Evolutionary conservation across 306 rosid species (phyloP).

Genomic region (Quercus agrifolia): DNA sequence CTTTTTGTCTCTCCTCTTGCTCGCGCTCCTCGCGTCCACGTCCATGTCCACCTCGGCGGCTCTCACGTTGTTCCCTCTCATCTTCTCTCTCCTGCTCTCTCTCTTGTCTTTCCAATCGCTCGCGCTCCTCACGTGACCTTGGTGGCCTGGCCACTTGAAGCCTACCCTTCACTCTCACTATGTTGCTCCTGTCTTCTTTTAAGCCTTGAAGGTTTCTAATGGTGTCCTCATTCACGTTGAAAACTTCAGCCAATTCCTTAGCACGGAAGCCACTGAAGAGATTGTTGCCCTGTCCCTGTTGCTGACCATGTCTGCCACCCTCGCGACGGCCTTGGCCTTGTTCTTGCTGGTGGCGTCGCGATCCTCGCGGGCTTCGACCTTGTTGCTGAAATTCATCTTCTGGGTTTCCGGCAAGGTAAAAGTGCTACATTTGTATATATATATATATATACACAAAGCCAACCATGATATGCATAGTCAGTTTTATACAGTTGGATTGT

Average conservation of each 20-base stretch:
- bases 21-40: too few relatives aligned
- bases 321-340: neutral
- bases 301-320: neutral
- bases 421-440: conserved; percentile 23
- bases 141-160: conserved; percentile 41
- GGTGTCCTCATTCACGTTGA: conserved; percentile 14
- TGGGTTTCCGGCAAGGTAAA: conserved; percentile 29
- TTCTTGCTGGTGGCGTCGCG: neutral
- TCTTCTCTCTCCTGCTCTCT: neutral
- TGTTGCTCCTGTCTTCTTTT: conserved; percentile 29
- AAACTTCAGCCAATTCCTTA: conserved; percentile 29
- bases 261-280: conserved; percentile 41
- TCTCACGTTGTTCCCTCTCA: neutral
- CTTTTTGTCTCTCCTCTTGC: too few relatives aligned
- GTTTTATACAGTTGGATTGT: too few relatives aligned
- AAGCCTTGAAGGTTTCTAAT: conserved; percentile 27
- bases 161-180: conserved; percentile 19
- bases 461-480: neutral
- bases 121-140: conserved; percentile 2
- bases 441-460: too few relatives aligned
- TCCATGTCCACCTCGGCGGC: too few relatives aligned
- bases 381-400: conserved; percentile 33
- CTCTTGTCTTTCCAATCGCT: conserved; percentile 5
- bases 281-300: conserved; percentile 19
- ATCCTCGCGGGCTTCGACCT: neutral